Percentiles rank a stretch among this genome's conserved stretches.
Conservation (phyloP, 2,329 filamentous ascomycete genomes). For the Calonectria crousiana region DNA sequence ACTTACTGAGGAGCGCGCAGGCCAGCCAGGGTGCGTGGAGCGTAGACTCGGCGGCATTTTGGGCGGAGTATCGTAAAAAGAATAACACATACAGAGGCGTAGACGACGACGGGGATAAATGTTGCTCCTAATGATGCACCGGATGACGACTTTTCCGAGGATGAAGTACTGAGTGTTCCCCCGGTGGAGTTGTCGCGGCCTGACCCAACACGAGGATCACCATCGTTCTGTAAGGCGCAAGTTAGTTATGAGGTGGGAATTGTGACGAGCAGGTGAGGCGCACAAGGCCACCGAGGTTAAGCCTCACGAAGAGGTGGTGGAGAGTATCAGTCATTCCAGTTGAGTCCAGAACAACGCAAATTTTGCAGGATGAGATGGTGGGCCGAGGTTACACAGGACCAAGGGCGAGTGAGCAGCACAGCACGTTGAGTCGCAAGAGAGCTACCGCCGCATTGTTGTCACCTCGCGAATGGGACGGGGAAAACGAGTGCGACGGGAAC, state of each 20-base stretch:
- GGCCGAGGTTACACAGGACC: background rate
- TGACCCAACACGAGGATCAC: constrained; percentile 52
- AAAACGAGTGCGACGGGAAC: background rate
- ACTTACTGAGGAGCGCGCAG: constrained; percentile 59
- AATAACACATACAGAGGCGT: constrained; percentile 61
- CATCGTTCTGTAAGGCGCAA: background rate
- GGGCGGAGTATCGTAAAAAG: constrained; percentile 63
- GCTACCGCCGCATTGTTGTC: background rate
- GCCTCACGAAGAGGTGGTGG: background rate
- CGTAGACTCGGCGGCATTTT: constrained; percentile 65
- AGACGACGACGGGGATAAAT: constrained; percentile 66
- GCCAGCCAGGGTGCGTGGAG: constrained; percentile 63
- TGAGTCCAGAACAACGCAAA: background rate
- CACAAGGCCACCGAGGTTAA: background rate
- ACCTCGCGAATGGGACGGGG: constrained; percentile 4
- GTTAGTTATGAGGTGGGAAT: background rate
- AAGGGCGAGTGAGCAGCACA: background rate
- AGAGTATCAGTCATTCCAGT: background rate
- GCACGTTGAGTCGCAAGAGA: background rate
- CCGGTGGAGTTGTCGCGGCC: constrained; percentile 48
- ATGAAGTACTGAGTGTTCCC: constrained; percentile 51
- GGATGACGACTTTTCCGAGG: constrained; percentile 50
- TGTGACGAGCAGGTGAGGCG: background rate
- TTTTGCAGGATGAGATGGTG: background rate
- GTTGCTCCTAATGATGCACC: constrained; percentile 59